Base-by-base conservation (phyloP, 495 filamentous ascomycete species). In the Rusavskia elegans region DNA sequence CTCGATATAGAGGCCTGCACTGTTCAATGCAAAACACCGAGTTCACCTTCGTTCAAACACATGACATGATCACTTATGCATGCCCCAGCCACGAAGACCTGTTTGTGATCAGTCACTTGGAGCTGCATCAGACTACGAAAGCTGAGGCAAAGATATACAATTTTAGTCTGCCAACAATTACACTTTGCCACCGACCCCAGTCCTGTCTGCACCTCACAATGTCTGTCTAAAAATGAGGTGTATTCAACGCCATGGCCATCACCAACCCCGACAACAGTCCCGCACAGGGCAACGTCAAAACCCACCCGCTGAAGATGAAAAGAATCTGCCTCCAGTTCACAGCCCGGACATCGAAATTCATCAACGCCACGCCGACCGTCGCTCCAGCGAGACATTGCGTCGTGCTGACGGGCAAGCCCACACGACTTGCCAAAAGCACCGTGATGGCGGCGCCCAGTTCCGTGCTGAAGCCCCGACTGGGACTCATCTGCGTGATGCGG, bases 401-500 rank as follows among this genome's bases (percentile, higher is more conserved):
- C 1, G 67, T 71, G 3, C 63, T 65, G 17, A 71, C 68, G 1
- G 66, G 68, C 36, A 71, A 46, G 1, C 65, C 73, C 23, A 83
- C 68, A 19, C 76, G 67, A 14, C 76, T 80, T 35, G 80, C 79
- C n/a, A 85, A 57, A 40, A 85, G 69, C 45, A 87, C 76, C 11
- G 82, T 83, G 56, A 83, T 72, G 40, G 80, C 82, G 0, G 79
- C 74, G 16, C 83, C 83, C 6, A 87, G 69, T 62, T 85, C 83
- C 65, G 82, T 80, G 27, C 75, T 75, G 62, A 77, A 85, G 20
- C 81, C 83, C 55, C 81, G 73, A 9, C 76, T 79, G 3, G 82
- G 83, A 9, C 77, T 81, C 66, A 82, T 76, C 48, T 81, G 73
- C 0, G 82, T 85, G 61, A 87, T 75, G 53, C 75, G 72, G 66